Evolutionary conservation across 2,329 filamentous ascomycete species (phyloP), one percentile per base, ranked within the genome.

Genomic region (Pestalotiopsis sp.): DNA sequence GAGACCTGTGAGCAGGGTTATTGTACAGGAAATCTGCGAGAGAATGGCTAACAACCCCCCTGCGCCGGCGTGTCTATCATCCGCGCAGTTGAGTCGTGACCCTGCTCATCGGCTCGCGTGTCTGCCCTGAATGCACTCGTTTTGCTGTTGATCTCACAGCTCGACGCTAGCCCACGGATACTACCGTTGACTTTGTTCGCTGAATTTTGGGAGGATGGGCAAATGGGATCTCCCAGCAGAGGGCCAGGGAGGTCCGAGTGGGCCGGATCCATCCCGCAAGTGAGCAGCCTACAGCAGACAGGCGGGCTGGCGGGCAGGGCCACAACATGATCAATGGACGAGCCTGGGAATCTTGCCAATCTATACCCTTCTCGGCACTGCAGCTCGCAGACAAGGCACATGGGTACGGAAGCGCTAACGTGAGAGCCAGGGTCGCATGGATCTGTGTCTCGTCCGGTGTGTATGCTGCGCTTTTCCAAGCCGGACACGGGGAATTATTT

Each of bases 261-360:
- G 41, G 61, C 61, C 61, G 61, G 61, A 64, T 64, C 61, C 61
- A 64, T 64, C 61, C 61, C 59, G 59, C 59, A 36, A 62, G 36
- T 27, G 61, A 45, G 39, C 61, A 64, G 61, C 61, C 31, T 36
- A 36, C 31, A 36, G 31, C 31, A 36, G 31, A 36, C 31, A 9
- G 31, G 9, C 31, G 9, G 31, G 23, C 23, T 23, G 23, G 31
- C 31, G 31, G 38, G 14, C 20, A 23, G 27, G 36, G 59, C 59
- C 27, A 62, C 11, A 25, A 52, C 45, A 52, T 52, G 45, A 52
- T 38, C 23, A 23, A n/a, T 38, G 12, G 14, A 49, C 20, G 61
- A 64, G 41, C 36, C 39, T 45, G n/a, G 41, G 39, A 64, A 64
- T 64, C 61, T 17, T 64, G 41, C 38, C 61, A 64, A 64, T 64